These are phyloP conservation scores for Aspergillus carbonarius DNA, from an alignment of 2,329 filamentous ascomycete species.

Conservation along the genomic window DNA sequence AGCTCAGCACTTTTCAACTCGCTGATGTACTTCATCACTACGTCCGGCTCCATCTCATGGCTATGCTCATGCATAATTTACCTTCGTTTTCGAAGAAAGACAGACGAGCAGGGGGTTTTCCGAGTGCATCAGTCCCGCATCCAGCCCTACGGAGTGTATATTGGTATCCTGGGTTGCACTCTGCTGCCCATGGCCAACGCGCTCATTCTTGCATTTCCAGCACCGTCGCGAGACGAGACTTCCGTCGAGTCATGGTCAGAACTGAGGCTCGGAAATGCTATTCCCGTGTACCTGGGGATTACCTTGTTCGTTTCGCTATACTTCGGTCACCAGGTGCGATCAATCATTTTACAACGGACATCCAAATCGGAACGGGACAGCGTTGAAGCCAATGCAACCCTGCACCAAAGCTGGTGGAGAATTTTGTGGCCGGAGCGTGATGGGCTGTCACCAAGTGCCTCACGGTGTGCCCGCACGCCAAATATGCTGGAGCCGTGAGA, in stretches of 20 bases:
- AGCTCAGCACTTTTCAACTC: conserved; percentile 65
- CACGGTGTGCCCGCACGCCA: neutral
- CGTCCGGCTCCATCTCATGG: conserved; percentile 70
- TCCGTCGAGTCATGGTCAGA: neutral
- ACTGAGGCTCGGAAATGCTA: neutral
- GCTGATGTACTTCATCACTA: conserved; percentile 67
- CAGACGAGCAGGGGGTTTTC: neutral
- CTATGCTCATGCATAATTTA: conserved; percentile 60
- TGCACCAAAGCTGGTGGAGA: neutral
- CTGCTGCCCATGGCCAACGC: conserved; percentile 1
- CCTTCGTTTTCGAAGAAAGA: conserved; percentile 36
- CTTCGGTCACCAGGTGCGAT: neutral
- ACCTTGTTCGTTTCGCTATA: neutral
- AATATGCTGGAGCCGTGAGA: neutral
- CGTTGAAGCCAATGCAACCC: neutral
- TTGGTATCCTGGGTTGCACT: neutral
- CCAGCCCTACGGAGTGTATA: conserved; percentile 2
- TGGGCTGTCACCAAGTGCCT: neutral
- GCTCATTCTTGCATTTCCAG: conserved; percentile 1
- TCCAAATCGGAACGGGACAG: neutral
- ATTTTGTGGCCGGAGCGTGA: neutral
- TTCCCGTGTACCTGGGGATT: conserved; percentile 4
- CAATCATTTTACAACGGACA: neutral
- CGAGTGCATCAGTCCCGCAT: conserved; percentile 3
- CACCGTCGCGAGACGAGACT: neutral